Conservation (phyloP, 352 stramenopile species). For the Pythium brachiatum region DNA sequence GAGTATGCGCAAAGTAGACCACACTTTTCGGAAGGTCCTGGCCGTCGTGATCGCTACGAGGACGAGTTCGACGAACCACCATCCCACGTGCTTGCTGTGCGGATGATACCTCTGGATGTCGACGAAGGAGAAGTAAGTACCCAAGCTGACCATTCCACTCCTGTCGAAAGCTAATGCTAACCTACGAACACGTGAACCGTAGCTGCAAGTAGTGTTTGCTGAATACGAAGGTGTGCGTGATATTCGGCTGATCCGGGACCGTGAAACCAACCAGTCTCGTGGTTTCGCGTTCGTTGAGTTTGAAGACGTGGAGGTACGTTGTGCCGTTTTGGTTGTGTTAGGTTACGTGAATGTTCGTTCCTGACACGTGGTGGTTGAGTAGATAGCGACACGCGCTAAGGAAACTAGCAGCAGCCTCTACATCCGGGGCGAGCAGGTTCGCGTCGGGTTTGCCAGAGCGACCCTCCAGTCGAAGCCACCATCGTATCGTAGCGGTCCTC, state of each 20-base stretch:
- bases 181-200: not conserved
- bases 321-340: constrained; percentile 87
- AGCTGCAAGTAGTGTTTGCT: constrained; percentile 79
- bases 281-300: constrained; percentile 86
- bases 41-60: constrained; percentile 8
- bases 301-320: constrained; percentile 52
- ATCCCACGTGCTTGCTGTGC: constrained; percentile 67
- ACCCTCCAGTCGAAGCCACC: constrained; percentile 17
- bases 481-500: not conserved
- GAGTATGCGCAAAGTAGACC: not conserved
- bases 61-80: constrained; percentile 23
- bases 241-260: constrained; percentile 75
- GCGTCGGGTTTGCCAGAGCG: constrained; percentile 63
- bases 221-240: constrained; percentile 61
- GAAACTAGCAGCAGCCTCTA: not conserved
- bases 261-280: constrained; percentile 54
- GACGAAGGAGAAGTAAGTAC: constrained; percentile 71
- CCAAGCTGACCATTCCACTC: not conserved
- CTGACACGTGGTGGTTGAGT: not conserved
- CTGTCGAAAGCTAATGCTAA: too few relatives aligned
- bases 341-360: constrained; percentile 53
- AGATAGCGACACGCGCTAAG: constrained; percentile 6
- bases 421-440: constrained; percentile 27
- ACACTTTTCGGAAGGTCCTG: not conserved
- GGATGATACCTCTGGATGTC: constrained; percentile 65